Conservation (phyloP, 495 filamentous ascomycete species). For the Aspergillus kassunensis region DNA sequence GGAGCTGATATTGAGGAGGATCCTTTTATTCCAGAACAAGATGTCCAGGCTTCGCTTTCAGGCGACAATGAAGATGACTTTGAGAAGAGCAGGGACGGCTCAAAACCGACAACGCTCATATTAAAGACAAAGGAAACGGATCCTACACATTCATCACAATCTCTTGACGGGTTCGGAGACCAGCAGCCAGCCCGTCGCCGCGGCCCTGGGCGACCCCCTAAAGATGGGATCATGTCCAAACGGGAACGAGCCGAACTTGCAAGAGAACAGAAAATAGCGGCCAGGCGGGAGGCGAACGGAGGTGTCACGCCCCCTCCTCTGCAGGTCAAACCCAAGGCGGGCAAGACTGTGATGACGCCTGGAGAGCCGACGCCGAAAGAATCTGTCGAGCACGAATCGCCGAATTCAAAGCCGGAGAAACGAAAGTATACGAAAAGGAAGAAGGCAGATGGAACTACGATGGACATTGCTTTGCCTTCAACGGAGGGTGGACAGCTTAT, state of each 20-base stretch:
- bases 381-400: conserved; percentile 49
- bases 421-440: conserved; percentile 77
- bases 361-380: conserved; percentile 24
- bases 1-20: conserved; percentile 68
- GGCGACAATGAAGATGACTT: conserved; percentile 35
- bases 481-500: conserved; percentile 45
- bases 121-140: conserved; percentile 39
- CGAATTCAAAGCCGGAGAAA: conserved; percentile 60
- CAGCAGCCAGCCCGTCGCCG: conserved; percentile 61
- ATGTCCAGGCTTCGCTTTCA: conserved; percentile 30
- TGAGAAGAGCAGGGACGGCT: conserved; percentile 31
- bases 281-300: conserved; percentile 45
- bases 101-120: conserved; percentile 35
- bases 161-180: conserved; percentile 34
- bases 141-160: conserved; percentile 23
- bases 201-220: conserved; percentile 83
- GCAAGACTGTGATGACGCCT: conserved; percentile 33
- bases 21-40: conserved; percentile 40
- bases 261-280: conserved; percentile 54
- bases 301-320: conserved; percentile 42
- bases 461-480: conserved; percentile 41
- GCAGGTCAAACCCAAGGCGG: conserved; percentile 58
- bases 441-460: conserved; percentile 46
- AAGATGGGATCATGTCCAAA: conserved; percentile 92
- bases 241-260: conserved; percentile 65